phyloP scores from a whole-genome alignment of 2,329 filamentous ascomycete species.

The Colletotrichum orchidophilum region DNA sequence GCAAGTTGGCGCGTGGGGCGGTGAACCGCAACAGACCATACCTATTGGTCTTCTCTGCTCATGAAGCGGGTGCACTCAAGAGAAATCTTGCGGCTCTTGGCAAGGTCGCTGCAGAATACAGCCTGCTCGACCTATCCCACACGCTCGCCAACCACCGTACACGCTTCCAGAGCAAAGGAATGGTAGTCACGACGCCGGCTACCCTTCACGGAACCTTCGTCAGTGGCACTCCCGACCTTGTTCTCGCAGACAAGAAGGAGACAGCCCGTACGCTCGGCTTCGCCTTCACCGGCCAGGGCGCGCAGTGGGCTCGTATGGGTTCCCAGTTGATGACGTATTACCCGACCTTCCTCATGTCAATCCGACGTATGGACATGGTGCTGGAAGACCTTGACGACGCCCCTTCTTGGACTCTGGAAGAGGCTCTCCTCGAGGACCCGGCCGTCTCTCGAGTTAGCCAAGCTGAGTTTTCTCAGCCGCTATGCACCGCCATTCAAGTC shows the following conservation, averaged over 20 bases:
- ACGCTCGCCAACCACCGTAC: not conserved
- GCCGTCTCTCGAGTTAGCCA: not conserved
- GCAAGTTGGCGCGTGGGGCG: not conserved
- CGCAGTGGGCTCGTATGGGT: slow-evolving; percentile 38
- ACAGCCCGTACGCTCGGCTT: slow-evolving; percentile 23
- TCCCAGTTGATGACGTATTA: slow-evolving; percentile 23
- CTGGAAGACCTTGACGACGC: slow-evolving; percentile 15
- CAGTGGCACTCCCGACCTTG: not conserved
- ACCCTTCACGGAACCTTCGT: not conserved
- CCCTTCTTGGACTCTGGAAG: slow-evolving; percentile 31
- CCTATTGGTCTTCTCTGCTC: not conserved
- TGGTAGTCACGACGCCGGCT: not conserved
- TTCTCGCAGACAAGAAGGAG: not conserved
- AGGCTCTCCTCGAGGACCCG: slow-evolving; percentile 26
- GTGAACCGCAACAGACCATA: not conserved
- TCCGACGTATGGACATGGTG: slow-evolving; percentile 29
- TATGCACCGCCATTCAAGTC: slow-evolving; percentile 49
- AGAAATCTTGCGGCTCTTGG: not conserved
- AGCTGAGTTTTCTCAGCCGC: slow-evolving; percentile 39
- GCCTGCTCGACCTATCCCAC: not conserved
- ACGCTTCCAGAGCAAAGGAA: not conserved
- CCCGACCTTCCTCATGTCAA: slow-evolving; percentile 4
- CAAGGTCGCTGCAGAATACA: not conserved
- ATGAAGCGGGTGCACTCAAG: not conserved
- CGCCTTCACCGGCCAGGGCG: slow-evolving; percentile 40